phyloP scores from a whole-genome alignment of 768 basidiomycete genomes.

The Peribolospora baueri region DNA sequence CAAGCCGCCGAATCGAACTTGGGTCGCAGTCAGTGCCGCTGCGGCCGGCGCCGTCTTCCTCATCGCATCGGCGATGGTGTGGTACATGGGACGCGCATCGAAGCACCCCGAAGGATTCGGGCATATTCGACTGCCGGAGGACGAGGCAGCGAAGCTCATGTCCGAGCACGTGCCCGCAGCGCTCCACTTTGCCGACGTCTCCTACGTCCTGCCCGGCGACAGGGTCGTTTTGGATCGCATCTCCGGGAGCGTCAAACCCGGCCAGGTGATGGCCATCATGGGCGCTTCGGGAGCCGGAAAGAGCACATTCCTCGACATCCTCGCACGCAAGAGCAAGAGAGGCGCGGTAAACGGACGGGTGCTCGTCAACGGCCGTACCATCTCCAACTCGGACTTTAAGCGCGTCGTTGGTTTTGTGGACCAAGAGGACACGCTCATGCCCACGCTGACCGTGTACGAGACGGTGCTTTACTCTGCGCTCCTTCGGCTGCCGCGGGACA shows the following conservation, averaged over 20 bases:
- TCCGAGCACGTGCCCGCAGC: slow-evolving; percentile 81
- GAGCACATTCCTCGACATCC: slow-evolving; percentile 84
- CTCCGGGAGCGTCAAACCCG: slow-evolving; percentile 60
- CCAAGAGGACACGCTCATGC: slow-evolving; percentile 94
- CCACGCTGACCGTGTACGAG: slow-evolving; percentile 92
- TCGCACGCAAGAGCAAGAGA: slow-evolving; percentile 69
- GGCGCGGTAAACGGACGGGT: slow-evolving; percentile 49
- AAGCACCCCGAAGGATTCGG: slow-evolving; percentile 38
- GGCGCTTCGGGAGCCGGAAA: slow-evolving; percentile 92
- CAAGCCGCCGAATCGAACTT: slow-evolving; percentile 55
- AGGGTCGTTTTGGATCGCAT: slow-evolving; percentile 54
- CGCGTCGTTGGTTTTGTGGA: slow-evolving; percentile 85
- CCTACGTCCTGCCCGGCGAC: slow-evolving; percentile 43
- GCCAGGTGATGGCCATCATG: slow-evolving; percentile 86
- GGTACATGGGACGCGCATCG: slow-evolving; percentile 65
- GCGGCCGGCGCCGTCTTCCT: slow-evolving; percentile 53
- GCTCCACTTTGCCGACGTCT: slow-evolving; percentile 65
- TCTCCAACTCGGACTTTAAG: slow-evolving; percentile 49
- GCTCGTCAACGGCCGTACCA: slow-evolving; percentile 62
- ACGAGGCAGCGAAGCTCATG: slow-evolving; percentile 64
- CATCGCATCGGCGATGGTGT: slow-evolving; percentile 39
- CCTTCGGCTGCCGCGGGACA: slow-evolving; percentile 69
- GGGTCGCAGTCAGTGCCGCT: slow-evolving; percentile 64
- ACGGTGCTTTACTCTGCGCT: slow-evolving; percentile 84
- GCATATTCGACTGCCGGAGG: slow-evolving; percentile 45